phyloP scores from a whole-genome alignment of 1,284 basidiomycete genomes.

The Mycena sp. region DNA sequence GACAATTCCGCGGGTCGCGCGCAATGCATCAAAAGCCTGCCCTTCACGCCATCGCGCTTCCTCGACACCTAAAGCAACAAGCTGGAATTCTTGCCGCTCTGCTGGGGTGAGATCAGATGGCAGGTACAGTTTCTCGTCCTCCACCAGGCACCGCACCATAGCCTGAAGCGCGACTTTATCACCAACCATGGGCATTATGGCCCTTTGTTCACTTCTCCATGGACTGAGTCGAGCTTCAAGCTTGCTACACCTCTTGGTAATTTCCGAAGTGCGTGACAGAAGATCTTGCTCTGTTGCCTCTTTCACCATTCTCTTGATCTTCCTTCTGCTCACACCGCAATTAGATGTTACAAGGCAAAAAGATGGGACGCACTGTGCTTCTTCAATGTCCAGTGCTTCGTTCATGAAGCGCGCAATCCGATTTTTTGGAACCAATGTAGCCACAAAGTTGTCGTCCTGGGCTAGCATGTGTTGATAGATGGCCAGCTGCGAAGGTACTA shows the following conservation, averaged over 20 bases:
- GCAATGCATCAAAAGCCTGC: conserved; percentile 27
- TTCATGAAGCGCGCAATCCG: neutral
- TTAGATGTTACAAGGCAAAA: too few species aligned
- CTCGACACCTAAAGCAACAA: conserved; percentile 16
- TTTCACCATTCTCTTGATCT: too few species aligned
- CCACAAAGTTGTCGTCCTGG: neutral
- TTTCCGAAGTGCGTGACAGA: too few species aligned
- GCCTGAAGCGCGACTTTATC: neutral
- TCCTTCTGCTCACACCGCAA: too few species aligned
- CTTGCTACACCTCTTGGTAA: too few species aligned
- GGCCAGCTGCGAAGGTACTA: conserved; percentile 9
- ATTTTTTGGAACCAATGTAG: neutral
- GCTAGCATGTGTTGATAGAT: conserved; percentile 5
- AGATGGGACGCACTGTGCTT: neutral
- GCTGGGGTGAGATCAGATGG: neutral
- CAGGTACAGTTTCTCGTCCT: conserved; percentile 1
- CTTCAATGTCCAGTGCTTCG: conserved; percentile 8
- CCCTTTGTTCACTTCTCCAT: neutral
- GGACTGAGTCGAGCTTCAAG: too few species aligned
- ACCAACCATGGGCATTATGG: neutral
- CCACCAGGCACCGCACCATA: neutral
- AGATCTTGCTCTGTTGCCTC: too few species aligned
- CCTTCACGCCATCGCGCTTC: conserved; percentile 28
- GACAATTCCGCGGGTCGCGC: conserved; percentile 9
- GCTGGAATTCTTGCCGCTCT: conserved; percentile 5